A percentile compares a stretch with the other conserved stretches of the same genome.
Evolutionary conservation across 2,329 filamentous ascomycete species (phyloP).

Genomic region (Xylaria sp.): DNA sequence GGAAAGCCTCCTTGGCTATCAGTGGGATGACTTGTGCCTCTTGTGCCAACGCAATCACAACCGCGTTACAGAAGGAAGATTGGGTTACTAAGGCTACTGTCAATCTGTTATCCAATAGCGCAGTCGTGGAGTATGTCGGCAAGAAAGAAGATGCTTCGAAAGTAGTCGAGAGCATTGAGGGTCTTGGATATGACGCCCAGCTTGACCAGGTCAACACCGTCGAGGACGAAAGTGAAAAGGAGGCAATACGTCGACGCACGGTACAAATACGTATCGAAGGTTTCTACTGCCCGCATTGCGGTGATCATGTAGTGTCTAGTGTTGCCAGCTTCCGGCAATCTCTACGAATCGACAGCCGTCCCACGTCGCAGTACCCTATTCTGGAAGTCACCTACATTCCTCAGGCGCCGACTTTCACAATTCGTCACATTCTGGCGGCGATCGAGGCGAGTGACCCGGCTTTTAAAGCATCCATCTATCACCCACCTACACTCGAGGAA

Average conservation of each 20-base stretch:
- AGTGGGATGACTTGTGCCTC: constrained; percentile 80
- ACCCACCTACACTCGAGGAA: constrained; percentile 85
- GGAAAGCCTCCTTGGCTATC: constrained; percentile 61
- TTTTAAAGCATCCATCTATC: constrained; percentile 77
- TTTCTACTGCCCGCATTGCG: constrained; percentile 80
- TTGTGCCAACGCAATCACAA: constrained; percentile 72
- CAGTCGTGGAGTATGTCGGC: constrained; percentile 67
- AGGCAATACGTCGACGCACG: constrained; percentile 58
- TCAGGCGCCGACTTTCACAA: constrained; percentile 73
- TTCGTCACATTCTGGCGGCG: constrained; percentile 76
- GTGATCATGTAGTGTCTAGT: constrained; percentile 65
- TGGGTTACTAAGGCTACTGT: constrained; percentile 70
- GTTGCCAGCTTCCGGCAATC: constrained; percentile 64
- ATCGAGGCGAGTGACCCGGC: constrained; percentile 74
- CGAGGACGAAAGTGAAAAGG: constrained; percentile 42
- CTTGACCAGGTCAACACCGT: constrained; percentile 63
- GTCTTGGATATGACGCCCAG: constrained; percentile 73
- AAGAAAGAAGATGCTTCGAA: constrained; percentile 56
- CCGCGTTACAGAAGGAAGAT: constrained; percentile 66
- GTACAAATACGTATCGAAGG: constrained; percentile 75
- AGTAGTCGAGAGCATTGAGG: constrained; percentile 66
- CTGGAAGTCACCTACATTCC: constrained; percentile 78
- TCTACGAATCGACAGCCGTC: constrained; percentile 64
- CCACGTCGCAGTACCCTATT: constrained; percentile 72
- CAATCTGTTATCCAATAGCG: constrained; percentile 75